Conservation (phyloP, 2,329 filamentous ascomycete species). For the Nemania diffusa region DNA sequence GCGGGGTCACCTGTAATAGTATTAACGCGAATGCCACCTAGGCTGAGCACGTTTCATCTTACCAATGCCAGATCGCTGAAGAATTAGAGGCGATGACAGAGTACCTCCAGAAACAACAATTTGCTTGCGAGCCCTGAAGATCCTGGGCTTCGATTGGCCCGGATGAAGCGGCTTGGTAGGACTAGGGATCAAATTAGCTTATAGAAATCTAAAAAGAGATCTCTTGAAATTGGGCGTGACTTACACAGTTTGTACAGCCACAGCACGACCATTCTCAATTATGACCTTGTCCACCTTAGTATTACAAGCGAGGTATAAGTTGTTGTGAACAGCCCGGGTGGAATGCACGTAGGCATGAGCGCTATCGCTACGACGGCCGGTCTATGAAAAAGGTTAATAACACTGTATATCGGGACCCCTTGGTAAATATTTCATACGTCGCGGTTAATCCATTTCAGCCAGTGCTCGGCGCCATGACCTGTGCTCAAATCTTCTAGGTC, state of each 20-base stretch:
- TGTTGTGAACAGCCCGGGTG: conserved; percentile 75
- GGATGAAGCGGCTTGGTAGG: conserved; percentile 74
- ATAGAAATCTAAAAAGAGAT: neutral
- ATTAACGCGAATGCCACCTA: conserved; percentile 7
- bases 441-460: conserved; percentile 87
- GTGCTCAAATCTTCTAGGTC: conserved; percentile 79
- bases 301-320: conserved; percentile 77
- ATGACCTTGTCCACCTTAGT: conserved; percentile 83
- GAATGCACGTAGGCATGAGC: conserved; percentile 83
- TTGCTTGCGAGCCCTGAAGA: conserved; percentile 76
- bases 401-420: neutral
- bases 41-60: neutral
- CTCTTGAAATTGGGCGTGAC: conserved; percentile 45
- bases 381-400: conserved; percentile 50
- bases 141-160: conserved; percentile 60
- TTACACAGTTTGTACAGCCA: conserved; percentile 74
- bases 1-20: conserved; percentile 65
- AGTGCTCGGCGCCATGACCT: conserved; percentile 79
- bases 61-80: conserved; percentile 78
- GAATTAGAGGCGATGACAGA: conserved; percentile 77
- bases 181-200: conserved; percentile 40
- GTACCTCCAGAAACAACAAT: conserved; percentile 79
- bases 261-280: conserved; percentile 76
- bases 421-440: conserved; percentile 54
- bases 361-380: conserved; percentile 78